Evolutionary conservation across 352 stramenopile genomes (phyloP).

Genomic region (Phytophthora chlamydospora): DNA sequence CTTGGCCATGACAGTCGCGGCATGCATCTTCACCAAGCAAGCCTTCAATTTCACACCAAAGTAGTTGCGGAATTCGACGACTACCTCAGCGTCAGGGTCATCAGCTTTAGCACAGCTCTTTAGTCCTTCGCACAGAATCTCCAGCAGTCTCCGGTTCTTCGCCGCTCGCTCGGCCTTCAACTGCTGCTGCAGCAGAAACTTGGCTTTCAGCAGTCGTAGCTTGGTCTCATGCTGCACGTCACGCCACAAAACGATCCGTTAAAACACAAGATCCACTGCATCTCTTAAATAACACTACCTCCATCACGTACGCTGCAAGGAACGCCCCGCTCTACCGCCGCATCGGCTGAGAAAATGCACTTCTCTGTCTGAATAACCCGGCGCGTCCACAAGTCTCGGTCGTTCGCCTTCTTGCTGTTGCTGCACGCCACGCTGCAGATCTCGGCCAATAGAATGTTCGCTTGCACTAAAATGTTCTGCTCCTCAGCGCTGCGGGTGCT

Average conservation of each 20-base stretch:
- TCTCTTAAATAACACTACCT: not conserved
- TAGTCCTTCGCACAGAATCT: conserved; percentile 59
- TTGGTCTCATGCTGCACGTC: conserved; percentile 42
- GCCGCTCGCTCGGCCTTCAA: conserved; percentile 43
- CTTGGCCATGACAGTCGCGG: conserved; percentile 42
- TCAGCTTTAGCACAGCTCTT: conserved; percentile 32
- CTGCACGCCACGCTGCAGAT: conserved; percentile 52
- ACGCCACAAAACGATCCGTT: conserved; percentile 8
- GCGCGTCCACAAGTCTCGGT: conserved; percentile 59
- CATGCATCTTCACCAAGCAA: conserved; percentile 61
- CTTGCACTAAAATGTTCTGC: conserved; percentile 33
- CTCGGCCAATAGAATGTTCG: conserved; percentile 65
- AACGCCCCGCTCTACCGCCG: conserved; percentile 22
- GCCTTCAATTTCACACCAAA: conserved; percentile 61
- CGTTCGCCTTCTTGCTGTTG: conserved; percentile 42
- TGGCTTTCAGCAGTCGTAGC: conserved; percentile 56
- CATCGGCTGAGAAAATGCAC: conserved; percentile 41
- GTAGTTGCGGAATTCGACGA: conserved; percentile 43
- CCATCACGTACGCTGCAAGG: conserved; percentile 21
- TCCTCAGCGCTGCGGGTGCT: conserved; percentile 21
- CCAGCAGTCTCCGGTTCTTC: conserved; percentile 50
- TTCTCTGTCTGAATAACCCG: conserved; percentile 56
- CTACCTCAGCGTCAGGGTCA: not conserved
- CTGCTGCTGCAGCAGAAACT: conserved; percentile 56
- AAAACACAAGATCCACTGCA: not conserved